phyloP scores from a whole-genome alignment of 495 filamentous ascomycete genomes.

The Penicillium lagena region DNA sequence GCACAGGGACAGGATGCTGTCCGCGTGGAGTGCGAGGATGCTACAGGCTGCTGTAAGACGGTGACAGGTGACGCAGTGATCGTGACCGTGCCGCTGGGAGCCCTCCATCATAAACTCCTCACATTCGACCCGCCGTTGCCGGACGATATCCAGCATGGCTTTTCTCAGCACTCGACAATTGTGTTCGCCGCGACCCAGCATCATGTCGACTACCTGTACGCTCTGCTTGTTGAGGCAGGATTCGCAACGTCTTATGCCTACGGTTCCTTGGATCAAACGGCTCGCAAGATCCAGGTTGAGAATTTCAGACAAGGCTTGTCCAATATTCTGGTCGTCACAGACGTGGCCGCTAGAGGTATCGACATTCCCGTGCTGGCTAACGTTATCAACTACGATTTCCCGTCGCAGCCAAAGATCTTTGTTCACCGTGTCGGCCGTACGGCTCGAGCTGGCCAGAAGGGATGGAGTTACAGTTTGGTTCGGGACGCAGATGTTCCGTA shows the following conservation, averaged over 20 bases:
- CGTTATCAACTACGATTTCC: constrained; percentile 98
- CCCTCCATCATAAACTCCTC: constrained; percentile 18
- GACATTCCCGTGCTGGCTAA: constrained; percentile 96
- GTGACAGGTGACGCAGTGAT: constrained; percentile 13
- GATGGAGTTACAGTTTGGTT: constrained; percentile 93
- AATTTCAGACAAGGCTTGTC: constrained; percentile 78
- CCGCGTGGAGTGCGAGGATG: constrained; percentile 10
- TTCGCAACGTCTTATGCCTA: constrained; percentile 91
- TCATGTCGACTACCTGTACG: constrained; percentile 89
- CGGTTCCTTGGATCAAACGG: constrained; percentile 87
- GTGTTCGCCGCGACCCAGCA: constrained; percentile 93
- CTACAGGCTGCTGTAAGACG: not conserved
- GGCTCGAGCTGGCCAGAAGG: constrained; percentile 81
- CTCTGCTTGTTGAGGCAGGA: constrained; percentile 63
- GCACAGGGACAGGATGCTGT: constrained; percentile 3
- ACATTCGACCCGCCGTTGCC: constrained; percentile 17
- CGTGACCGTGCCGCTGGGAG: constrained; percentile 15
- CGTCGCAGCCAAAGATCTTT: constrained; percentile 92
- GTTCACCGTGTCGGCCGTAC: constrained; percentile 95
- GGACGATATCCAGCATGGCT: constrained; percentile 17
- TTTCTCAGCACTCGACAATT: constrained; percentile 70
- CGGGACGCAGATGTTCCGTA: constrained; percentile 82
- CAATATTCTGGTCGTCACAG: constrained; percentile 92
- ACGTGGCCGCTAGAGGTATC: constrained; percentile 94
- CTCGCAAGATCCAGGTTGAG: constrained; percentile 82